phyloP scores from a whole-genome alignment of 495 filamentous ascomycete species.

The Penicillium cataractarum region DNA sequence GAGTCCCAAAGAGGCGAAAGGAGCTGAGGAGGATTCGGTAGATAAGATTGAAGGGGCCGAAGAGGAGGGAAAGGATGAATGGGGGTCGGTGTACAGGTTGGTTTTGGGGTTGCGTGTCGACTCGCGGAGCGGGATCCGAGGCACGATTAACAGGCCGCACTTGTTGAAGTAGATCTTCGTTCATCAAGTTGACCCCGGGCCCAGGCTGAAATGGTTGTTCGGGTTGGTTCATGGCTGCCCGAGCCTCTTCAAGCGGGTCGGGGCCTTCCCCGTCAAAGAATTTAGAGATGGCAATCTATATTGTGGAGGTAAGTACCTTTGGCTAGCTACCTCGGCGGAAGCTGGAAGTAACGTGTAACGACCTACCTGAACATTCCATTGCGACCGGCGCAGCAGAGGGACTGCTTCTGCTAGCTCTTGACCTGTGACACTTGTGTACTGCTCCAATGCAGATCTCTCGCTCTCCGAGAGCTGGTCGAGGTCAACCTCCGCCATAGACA shows the following conservation, averaged over 20 bases:
- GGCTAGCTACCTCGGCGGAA: constrained; percentile 15
- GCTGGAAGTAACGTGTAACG: constrained; percentile 2
- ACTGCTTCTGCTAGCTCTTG: constrained; percentile 79
- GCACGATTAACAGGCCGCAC: constrained; percentile 35
- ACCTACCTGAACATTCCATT: constrained; percentile 93
- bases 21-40: constrained; percentile 67
- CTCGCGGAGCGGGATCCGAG: constrained; percentile 68
- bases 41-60: constrained; percentile 79
- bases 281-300: constrained; percentile 88
- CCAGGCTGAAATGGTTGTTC: constrained; percentile 50
- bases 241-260: constrained; percentile 78
- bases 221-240: constrained; percentile 61
- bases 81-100: constrained; percentile 68
- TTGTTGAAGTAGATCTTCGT: constrained; percentile 64
- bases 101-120: constrained; percentile 72
- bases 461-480: constrained; percentile 68
- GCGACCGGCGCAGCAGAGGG: constrained; percentile 76
- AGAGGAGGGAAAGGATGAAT: constrained; percentile 72
- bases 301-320: constrained; percentile 3
- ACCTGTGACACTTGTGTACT: constrained; percentile 85
- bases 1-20: constrained; percentile 65
- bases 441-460: constrained; percentile 81
- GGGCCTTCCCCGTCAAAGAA: constrained; percentile 96
- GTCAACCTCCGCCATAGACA: constrained; percentile 57
- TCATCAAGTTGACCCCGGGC: constrained; percentile 54